Conservation (phyloP, 768 basidiomycete genomes). For the Lactifluus pinguis region DNA sequence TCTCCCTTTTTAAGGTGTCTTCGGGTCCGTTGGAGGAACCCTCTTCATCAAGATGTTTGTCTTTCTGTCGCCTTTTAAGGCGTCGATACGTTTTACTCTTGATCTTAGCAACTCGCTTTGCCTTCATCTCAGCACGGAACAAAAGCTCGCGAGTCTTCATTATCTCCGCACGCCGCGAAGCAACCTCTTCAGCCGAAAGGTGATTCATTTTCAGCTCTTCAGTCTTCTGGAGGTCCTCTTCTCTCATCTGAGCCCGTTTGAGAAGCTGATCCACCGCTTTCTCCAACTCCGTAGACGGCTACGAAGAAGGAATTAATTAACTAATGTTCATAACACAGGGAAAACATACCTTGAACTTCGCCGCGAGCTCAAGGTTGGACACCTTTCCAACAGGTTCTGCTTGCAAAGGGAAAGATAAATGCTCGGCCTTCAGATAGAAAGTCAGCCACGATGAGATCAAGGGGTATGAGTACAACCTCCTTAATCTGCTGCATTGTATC, state of each 20-base stretch:
- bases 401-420: constrained; percentile 82
- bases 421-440: constrained; percentile 52
- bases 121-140: constrained; percentile 88
- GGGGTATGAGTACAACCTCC: constrained; percentile 42
- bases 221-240: constrained; percentile 65
- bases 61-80: constrained; percentile 70
- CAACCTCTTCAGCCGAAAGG: constrained; percentile 78
- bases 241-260: constrained; percentile 71
- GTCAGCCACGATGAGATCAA: not conserved
- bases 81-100: constrained; percentile 91
- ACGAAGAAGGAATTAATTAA: not conserved
- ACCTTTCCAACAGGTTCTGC: constrained; percentile 41
- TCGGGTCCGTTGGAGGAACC: constrained; percentile 44
- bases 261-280: constrained; percentile 75
- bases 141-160: constrained; percentile 86
- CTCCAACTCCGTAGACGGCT: constrained; percentile 84
- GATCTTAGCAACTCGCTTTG: constrained; percentile 86
- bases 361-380: constrained; percentile 67
- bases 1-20: constrained; percentile 56
- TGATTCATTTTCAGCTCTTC: constrained; percentile 83
- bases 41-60: constrained; percentile 49
- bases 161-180: constrained; percentile 69
- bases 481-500: constrained; percentile 86
- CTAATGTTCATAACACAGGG: not conserved
- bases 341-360: constrained; percentile 69